These are phyloP conservation scores for Backusella tuberculispora DNA, from an alignment of 192 early-diverging fungal species.

Conservation along the genomic window DNA sequence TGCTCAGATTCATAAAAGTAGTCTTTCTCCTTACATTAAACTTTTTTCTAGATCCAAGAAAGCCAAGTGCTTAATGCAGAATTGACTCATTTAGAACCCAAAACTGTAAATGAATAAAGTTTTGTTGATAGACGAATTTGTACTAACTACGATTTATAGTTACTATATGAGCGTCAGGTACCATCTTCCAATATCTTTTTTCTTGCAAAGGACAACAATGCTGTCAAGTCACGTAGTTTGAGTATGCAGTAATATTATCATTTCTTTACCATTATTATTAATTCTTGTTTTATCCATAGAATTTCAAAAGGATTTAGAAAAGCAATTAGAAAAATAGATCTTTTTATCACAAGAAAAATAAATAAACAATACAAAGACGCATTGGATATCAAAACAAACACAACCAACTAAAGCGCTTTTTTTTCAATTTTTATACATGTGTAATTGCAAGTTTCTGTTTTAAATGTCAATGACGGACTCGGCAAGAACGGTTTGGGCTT, in stretches of 20 bases:
- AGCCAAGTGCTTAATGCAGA: constrained; percentile 16
- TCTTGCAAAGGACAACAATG: constrained; percentile 24
- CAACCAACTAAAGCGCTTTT: no score
- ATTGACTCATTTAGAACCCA: constrained; percentile 11
- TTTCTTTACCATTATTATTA: not conserved
- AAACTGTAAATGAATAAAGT: not conserved
- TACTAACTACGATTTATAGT: not conserved
- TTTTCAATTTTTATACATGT: no score
- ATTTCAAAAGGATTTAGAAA: not conserved
- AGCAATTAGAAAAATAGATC: not conserved
- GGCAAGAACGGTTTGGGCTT: constrained; percentile 16
- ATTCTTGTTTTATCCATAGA: not conserved
- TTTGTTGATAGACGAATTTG: not conserved
- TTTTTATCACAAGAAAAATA: no score
- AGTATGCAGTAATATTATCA: not conserved
- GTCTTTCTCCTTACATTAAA: not conserved
- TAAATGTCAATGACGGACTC: not conserved
- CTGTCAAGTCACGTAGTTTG: constrained; percentile 2
- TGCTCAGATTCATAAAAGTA: not conserved
- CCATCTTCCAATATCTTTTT: constrained; percentile 29
- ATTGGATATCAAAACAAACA: no score
- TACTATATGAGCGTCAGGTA: constrained; percentile 25
- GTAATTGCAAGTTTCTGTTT: no score
- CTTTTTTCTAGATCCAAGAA: constrained; percentile 3
- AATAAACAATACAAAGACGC: no score